Evolutionary conservation across 768 basidiomycete genomes (phyloP), one percentile per base, ranked within the genome.

Genomic region (Naganishia onofrii): DNA sequence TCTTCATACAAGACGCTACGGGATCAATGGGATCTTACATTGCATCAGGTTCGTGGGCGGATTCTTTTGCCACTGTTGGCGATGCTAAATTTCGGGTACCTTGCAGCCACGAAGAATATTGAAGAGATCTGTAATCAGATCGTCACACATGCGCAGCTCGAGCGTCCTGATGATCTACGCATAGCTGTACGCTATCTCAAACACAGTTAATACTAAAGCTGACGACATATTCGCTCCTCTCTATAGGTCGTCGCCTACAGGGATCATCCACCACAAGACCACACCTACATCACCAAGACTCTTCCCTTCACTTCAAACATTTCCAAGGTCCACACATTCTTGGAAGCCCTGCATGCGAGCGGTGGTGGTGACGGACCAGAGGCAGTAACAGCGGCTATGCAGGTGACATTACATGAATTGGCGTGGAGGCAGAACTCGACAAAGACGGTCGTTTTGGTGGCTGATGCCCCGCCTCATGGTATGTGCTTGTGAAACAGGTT

Each of bases 181-280:
- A 88, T 98, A 48, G 96, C 79, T 29, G 80, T 82, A 56, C 75
- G 80, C 73, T 23, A 66, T 44, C 6, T n/a, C 8, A 42, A 7
- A 8, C 5, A 2, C 15, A 15, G 15, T 42, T 42, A 15, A 42
- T 42, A 17, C 42, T 10, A 10, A 15, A 42, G 42, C 42, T 42
- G 42, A 42, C 42, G 7, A 15, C 8, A 42, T 8, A 32, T 12
- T 42, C n/a, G 46, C 44, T 38, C 4, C 3, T 32, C 19, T 57
- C 21, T 63, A 52, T 60, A 94, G 70, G 86, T 98, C 70, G 86
- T 98, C 73, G 93, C 93, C 51, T 98, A 94, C 83, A 87, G 95
- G 71, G 94, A 98, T 83, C 92, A 98, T 78, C 94, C 94, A 29
- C 94, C 94, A 19, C 94, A 98, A 83, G 94, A 98, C 79, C 92